Conservation (phyloP, 73 alveolate genomes). For the Paramecium sexaurelia region DNA sequence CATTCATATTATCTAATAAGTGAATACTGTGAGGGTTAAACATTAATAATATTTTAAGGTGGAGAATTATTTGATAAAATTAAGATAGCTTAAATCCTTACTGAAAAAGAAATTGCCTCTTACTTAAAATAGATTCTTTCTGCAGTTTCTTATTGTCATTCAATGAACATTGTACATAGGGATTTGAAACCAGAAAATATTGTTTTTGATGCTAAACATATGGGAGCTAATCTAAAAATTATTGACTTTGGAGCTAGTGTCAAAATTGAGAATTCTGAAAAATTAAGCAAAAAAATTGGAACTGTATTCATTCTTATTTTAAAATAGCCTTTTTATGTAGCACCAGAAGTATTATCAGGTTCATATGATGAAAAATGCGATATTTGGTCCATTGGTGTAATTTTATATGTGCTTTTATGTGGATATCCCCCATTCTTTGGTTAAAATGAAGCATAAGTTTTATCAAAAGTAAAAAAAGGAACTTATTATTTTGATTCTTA, state of each 20-base stretch:
- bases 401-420: conserved; percentile 69
- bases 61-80: conserved; percentile 80
- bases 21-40: conserved; percentile 57
- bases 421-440: conserved; percentile 73
- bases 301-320: conserved; percentile 10
- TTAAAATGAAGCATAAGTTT: conserved; percentile 47
- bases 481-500: conserved; percentile 32
- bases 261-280: conserved; percentile 46
- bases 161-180: conserved; percentile 91
- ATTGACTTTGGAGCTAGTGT: conserved; percentile 91
- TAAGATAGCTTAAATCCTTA: conserved; percentile 68
- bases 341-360: conserved; percentile 74
- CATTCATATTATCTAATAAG: conserved; percentile 28
- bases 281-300: conserved; percentile 55
- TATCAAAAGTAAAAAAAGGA: conserved; percentile 51
- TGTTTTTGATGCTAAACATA: conserved; percentile 80
- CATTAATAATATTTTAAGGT: not conserved
- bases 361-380: conserved; percentile 75
- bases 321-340: conserved; percentile 69
- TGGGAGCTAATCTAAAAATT: conserved; percentile 79
- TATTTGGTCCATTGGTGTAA: conserved; percentile 75
- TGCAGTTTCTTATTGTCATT: conserved; percentile 91
- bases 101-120: conserved; percentile 76
- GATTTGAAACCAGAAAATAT: conserved; percentile 95
- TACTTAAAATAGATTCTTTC: conserved; percentile 76